phyloP scores from a whole-genome alignment of 768 basidiomycete species.

The Mycena floridula region DNA sequence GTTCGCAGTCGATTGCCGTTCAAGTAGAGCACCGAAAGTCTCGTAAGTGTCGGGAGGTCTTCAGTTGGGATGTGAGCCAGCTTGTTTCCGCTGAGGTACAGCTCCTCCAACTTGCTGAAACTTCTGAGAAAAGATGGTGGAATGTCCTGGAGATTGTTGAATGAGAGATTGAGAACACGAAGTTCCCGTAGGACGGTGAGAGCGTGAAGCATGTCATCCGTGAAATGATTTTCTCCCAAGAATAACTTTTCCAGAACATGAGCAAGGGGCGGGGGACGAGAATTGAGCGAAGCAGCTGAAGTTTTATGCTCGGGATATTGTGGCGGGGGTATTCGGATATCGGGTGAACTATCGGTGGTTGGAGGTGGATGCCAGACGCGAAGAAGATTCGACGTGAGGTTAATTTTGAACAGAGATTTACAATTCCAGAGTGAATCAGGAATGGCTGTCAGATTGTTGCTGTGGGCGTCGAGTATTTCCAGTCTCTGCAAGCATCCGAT shows the following conservation, averaged over 20 bases:
- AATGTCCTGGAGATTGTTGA: constrained; percentile 90
- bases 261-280: constrained; percentile 50
- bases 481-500: constrained; percentile 76
- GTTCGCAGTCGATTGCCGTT: constrained; percentile 95
- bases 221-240: constrained; percentile 84
- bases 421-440: constrained; percentile 83
- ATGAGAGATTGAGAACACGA: constrained; percentile 82
- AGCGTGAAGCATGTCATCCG: constrained; percentile 71
- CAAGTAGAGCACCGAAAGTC: constrained; percentile 71
- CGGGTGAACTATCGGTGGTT: not conserved
- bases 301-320: constrained; percentile 32
- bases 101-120: constrained; percentile 66
- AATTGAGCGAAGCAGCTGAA: constrained; percentile 27
- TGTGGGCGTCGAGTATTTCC: constrained; percentile 78
- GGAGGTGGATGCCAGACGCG: constrained; percentile 61
- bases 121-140: constrained; percentile 72
- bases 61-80: constrained; percentile 86
- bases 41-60: constrained; percentile 68
- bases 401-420: constrained; percentile 61
- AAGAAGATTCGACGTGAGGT: constrained; percentile 85
- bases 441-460: constrained; percentile 78
- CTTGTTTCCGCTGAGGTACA: constrained; percentile 96
- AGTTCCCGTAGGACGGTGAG: constrained; percentile 75
- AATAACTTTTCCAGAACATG: constrained; percentile 72
- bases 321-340: constrained; percentile 1